Conservation (phyloP, 495 filamentous ascomycete species). For the Podospora comata region DNA sequence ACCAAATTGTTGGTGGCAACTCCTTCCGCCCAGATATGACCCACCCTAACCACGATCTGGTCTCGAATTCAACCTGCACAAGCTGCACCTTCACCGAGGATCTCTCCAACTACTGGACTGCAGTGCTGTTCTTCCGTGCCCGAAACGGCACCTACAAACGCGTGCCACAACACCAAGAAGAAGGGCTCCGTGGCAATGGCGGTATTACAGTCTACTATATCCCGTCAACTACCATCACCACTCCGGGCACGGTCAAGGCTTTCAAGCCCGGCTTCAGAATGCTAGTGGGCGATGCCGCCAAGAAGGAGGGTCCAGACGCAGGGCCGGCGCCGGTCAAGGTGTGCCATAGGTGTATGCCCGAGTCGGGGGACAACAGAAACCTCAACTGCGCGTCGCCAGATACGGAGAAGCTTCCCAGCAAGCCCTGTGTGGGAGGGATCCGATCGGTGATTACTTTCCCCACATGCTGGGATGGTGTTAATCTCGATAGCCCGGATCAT, state of each 20-base stretch:
- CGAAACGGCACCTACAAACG: constrained; percentile 44
- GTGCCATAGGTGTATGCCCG: constrained; percentile 46
- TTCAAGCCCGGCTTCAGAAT: constrained; percentile 46
- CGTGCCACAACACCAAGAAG: constrained; percentile 43
- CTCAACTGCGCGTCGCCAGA: constrained; percentile 47
- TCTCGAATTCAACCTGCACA: constrained; percentile 39
- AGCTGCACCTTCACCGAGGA: constrained; percentile 42
- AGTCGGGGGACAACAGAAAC: constrained; percentile 42
- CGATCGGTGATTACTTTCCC: constrained; percentile 48
- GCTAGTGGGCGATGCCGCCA: constrained; percentile 37
- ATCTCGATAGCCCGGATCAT: constrained; percentile 32
- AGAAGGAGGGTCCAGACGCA: constrained; percentile 20
- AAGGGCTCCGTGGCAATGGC: constrained; percentile 38
- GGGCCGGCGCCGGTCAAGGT: constrained; percentile 30
- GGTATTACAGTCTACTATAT: constrained; percentile 52
- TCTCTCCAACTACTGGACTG: constrained; percentile 48
- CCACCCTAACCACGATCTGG: constrained; percentile 34
- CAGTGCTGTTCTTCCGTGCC: constrained; percentile 44
- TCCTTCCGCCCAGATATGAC: constrained; percentile 41
- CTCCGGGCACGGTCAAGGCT: constrained; percentile 38
- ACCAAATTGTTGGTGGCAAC: constrained; percentile 44
- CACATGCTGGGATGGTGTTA: constrained; percentile 51
- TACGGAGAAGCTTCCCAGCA: constrained; percentile 40
- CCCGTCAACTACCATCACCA: constrained; percentile 40
- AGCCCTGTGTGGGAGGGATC: constrained; percentile 43